Percentiles rank a stretch among this genome's conserved stretches.
phyloP scores from a whole-genome alignment of 352 stramenopile species.

The Phytophthora fragariae region DNA sequence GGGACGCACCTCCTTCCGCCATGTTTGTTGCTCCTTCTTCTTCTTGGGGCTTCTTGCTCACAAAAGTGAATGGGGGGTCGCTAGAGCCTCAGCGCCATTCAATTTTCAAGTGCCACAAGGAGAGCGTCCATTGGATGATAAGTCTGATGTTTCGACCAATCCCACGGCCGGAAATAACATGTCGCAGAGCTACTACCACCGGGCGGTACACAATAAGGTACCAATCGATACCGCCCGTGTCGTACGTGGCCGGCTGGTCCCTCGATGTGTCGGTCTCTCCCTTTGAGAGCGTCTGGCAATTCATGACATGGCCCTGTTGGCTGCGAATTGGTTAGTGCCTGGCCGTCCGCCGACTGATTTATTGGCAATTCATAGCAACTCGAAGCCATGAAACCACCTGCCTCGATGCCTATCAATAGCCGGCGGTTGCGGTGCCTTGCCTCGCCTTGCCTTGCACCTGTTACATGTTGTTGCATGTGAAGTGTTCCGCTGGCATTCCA shows the following conservation, averaged over 20 bases:
- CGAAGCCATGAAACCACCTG: conserved; percentile 3
- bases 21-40: conserved; percentile 43
- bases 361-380: not conserved
- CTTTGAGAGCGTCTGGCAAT: not conserved
- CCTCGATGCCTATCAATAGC: conserved; percentile 10
- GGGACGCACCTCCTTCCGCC: conserved; percentile 52
- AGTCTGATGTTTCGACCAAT: conserved; percentile 9
- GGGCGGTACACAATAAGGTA: conserved; percentile 4
- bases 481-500: conserved; percentile 20
- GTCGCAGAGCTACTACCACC: conserved; percentile 23
- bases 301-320: not conserved
- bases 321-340: conserved; percentile 1
- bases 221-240: not conserved
- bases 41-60: conserved; percentile 46
- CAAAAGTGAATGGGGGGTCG: conserved; percentile 47
- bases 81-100: conserved; percentile 32
- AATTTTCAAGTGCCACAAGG: conserved; percentile 22
- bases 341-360: not conserved
- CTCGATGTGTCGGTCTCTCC: not conserved
- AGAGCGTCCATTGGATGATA: conserved; percentile 25
- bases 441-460: not conserved
- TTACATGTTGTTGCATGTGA: conserved; percentile 18
- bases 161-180: not conserved
- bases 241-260: not conserved
- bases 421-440: not conserved